phyloP scores from a whole-genome alignment of 495 filamentous ascomycete species.

The Darksidea phi region DNA sequence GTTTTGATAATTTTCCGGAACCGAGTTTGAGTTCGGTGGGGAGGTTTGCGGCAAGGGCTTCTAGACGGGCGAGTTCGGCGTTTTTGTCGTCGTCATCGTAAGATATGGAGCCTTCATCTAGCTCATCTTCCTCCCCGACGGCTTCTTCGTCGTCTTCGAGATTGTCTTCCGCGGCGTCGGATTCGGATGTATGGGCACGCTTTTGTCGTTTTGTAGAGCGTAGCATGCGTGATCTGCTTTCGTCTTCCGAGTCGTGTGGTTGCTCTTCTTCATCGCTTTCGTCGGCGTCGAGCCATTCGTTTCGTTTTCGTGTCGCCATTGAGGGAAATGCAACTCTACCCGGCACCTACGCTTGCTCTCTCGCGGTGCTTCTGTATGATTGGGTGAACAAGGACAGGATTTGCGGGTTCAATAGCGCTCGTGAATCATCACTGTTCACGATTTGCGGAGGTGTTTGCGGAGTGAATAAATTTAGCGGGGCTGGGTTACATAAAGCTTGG shows the following conservation, averaged over 20 bases:
- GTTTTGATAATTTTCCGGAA: constrained; percentile 43
- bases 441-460: not conserved
- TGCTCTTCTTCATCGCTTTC: constrained; percentile 59
- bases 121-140: constrained; percentile 18
- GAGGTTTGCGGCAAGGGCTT: constrained; percentile 10
- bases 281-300: constrained; percentile 71
- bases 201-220: constrained; percentile 67
- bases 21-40: constrained; percentile 4
- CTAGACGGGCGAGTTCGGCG: constrained; percentile 10
- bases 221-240: constrained; percentile 56
- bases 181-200: constrained; percentile 46
- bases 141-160: constrained; percentile 31
- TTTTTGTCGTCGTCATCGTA: constrained; percentile 30
- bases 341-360: not conserved
- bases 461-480: constrained; percentile 2
- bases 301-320: constrained; percentile 69
- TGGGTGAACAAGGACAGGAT: no score
- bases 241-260: constrained; percentile 70
- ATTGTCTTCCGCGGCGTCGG: constrained; percentile 36
- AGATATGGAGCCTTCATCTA: constrained; percentile 6
- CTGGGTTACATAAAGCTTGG: not conserved
- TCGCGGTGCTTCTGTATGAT: no score
- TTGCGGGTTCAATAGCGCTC: no score
- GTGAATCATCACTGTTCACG: no score
- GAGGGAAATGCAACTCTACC: not conserved